Conservation (phyloP, 2,329 filamentous ascomycete genomes). For the Colletotrichum tropicale region DNA sequence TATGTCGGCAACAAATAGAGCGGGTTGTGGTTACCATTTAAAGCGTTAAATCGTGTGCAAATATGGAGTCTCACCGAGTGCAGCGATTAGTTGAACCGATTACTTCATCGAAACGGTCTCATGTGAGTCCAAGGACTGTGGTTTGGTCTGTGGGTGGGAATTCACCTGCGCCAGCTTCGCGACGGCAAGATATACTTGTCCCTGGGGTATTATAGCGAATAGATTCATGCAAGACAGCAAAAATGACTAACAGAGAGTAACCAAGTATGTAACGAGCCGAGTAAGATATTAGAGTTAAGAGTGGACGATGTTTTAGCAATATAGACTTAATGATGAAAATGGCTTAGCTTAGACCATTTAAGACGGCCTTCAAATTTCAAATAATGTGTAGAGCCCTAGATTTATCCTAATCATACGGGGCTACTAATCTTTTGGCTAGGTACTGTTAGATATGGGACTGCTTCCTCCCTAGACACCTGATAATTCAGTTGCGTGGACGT, state of each 20-base stretch:
- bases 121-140: background rate
- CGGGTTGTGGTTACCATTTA: background rate
- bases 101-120: fast-evolving
- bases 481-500: too few species aligned
- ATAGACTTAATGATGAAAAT: background rate
- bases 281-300: fast-evolving
- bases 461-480: too few species aligned
- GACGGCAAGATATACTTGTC: fast-evolving
- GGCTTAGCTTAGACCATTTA: fast-evolving
- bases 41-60: fast-evolving
- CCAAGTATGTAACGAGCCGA: background rate
- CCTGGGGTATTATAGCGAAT: fast-evolving
- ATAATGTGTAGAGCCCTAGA: fast-evolving
- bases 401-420: too few species aligned
- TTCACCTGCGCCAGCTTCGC: background rate
- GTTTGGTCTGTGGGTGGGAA: background rate
- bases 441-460: too few species aligned
- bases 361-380: background rate
- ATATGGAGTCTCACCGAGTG: fast-evolving
- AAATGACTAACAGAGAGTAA: background rate
- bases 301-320: background rate
- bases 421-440: too few species aligned
- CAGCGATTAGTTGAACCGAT: background rate
- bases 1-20: background rate
- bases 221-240: fast-evolving